phyloP scores from a whole-genome alignment of 2,329 filamentous ascomycete species.

The Coniella vitis region DNA sequence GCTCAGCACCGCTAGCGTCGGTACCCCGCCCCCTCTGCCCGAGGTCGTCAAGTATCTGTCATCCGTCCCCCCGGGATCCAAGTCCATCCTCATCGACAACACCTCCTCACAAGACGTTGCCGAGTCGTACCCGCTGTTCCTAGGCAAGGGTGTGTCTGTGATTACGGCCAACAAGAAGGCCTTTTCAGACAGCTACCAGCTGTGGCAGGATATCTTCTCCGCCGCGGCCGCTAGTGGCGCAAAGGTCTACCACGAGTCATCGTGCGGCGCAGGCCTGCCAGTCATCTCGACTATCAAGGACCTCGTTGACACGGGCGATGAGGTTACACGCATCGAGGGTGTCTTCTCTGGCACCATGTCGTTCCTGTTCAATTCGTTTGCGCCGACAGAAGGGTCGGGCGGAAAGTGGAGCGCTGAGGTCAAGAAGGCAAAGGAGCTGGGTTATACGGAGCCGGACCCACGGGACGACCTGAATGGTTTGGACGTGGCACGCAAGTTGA shows the following conservation, averaged over 20 bases:
- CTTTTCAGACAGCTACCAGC: slow-evolving; percentile 71
- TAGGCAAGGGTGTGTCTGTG: slow-evolving; percentile 77
- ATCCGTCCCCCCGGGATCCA: slow-evolving; percentile 57
- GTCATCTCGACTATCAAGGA: slow-evolving; percentile 92
- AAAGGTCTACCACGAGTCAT: slow-evolving; percentile 90
- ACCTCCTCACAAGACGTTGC: slow-evolving; percentile 87
- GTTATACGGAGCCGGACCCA: slow-evolving; percentile 86
- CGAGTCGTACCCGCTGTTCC: slow-evolving; percentile 71
- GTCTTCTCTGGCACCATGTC: slow-evolving; percentile 98
- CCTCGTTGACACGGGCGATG: slow-evolving; percentile 87
- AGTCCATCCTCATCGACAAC: slow-evolving; percentile 86
- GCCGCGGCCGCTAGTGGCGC: slow-evolving; percentile 65
- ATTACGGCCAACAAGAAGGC: slow-evolving; percentile 99
- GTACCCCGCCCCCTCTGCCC: slow-evolving; percentile 56
- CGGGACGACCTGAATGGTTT: slow-evolving; percentile 81
- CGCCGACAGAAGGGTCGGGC: slow-evolving; percentile 67
- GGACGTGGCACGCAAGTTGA: slow-evolving; percentile 91
- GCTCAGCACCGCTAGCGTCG: slow-evolving; percentile 10
- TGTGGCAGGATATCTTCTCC: slow-evolving; percentile 84
- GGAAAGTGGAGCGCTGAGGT: slow-evolving; percentile 90
- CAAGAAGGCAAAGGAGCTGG: slow-evolving; percentile 82
- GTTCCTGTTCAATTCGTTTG: slow-evolving; percentile 97
- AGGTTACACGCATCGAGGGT: slow-evolving; percentile 87
- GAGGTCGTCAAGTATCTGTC: slow-evolving; percentile 73
- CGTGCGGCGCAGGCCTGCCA: slow-evolving; percentile 86